Base-by-base conservation (phyloP, 306 rosid species). In the Gillenia trifoliata region DNA sequence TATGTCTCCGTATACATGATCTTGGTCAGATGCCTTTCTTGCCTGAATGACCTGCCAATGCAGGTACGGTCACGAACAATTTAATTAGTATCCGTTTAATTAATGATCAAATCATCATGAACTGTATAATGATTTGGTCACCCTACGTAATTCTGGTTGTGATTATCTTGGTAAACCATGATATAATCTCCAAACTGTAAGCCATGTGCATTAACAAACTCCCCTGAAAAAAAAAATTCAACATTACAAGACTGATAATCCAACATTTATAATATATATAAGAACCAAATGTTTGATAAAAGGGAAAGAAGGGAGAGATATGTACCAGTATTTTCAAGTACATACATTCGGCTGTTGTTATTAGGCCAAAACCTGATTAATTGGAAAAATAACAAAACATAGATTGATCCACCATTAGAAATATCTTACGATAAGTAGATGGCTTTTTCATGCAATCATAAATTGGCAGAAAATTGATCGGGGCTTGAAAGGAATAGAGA, bases 261-360 rank as follows among this genome's bases (percentile, higher is more conserved):
- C n/a, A 30, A 65, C n/a, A 45, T 26, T 78, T 55, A 29, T 20
- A 54, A 22, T 54, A 22, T 1, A 11, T 5, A 22, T 9, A 55
- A 49, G 19, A 55, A 55, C 60, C 6, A 9, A 11, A 55, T 55
- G 60, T 23, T 55, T 20, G 22, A 52, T 13, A 10, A 2, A 6
- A 23, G 0, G 23, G 41, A 23, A 49, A 36, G 36, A 61, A 79
- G 50, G 68, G 29, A 25, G 59, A 52, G 3, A 52, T 36, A 8
- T 6, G n/a, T 91, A 93, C 98, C 98, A 0, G 98, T 93, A 28
- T 91, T 93, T 75, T 93, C 98, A 34, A 93, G 96, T n/a, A 93
- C 97, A 59, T 93, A 93, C 98, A 93, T 93, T 79, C 98, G 66
- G 70, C 98, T 93, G 25, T 93, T 93, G 87, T 93, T 93, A 67